Percentiles rank a stretch among this genome's conserved stretches.
Evolutionary conservation across 2,329 filamentous ascomycete genomes (phyloP).

Genomic region (Exophiala spinifera): DNA sequence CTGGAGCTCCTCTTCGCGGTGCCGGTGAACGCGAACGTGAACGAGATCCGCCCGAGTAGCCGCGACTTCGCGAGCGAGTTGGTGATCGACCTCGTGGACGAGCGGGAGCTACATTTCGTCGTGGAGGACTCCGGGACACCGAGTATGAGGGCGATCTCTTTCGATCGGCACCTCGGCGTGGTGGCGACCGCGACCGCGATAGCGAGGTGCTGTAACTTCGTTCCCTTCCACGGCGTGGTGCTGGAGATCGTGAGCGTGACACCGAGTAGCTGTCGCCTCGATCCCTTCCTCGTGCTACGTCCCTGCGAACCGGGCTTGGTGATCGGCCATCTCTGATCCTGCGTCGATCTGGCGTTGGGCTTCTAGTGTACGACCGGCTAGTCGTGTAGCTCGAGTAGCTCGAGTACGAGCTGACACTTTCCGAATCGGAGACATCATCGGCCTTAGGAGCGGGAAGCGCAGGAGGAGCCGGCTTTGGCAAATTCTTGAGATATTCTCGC

Average conservation of each 20-base stretch:
- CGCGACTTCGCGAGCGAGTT: slow-evolving; percentile 17
- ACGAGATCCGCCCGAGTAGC: slow-evolving; percentile 8
- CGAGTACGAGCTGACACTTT: slow-evolving; percentile 63
- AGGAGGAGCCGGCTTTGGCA: slow-evolving; percentile 78
- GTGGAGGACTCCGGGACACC: slow-evolving; percentile 19
- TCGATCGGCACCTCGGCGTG: slow-evolving; percentile 10
- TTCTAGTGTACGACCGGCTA: slow-evolving; percentile 31
- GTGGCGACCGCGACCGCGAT: slow-evolving; percentile 27
- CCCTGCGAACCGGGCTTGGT: slow-evolving; percentile 30
- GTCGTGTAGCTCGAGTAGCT: slow-evolving; percentile 70
- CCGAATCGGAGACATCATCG: slow-evolving; percentile 61
- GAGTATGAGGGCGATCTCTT: slow-evolving; percentile 26
- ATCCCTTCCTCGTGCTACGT: slow-evolving; percentile 17
- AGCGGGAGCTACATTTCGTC: slow-evolving; percentile 16
- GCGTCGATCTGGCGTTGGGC: slow-evolving; percentile 26
- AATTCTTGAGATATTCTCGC: slow-evolving; percentile 83
- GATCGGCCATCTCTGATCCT: slow-evolving; percentile 29
- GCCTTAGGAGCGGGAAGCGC: slow-evolving; percentile 54
- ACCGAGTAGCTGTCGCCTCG: slow-evolving; percentile 19
- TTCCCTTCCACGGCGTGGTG: slow-evolving; percentile 19
- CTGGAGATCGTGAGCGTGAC: slow-evolving; percentile 32
- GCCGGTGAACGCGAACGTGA: not conserved
- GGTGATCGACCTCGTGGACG: slow-evolving; percentile 15
- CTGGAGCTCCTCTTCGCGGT: too few species aligned
- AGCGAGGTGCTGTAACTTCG: slow-evolving; percentile 20